These are phyloP conservation scores for Thalassiosira hispida DNA, from an alignment of 352 stramenopile genomes.

Conservation along the genomic window DNA sequence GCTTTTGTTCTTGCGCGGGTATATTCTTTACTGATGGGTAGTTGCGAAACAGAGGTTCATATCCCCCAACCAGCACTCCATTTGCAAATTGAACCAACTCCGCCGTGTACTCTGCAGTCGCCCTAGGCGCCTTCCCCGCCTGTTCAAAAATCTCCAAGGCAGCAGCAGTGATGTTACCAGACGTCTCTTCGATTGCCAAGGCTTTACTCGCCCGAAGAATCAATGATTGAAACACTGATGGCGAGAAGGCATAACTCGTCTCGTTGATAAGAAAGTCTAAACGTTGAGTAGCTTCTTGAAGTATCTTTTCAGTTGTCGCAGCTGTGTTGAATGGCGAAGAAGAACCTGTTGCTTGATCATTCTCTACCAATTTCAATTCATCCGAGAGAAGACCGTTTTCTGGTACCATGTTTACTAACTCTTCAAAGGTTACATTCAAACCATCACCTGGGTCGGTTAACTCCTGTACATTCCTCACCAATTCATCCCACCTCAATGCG, in stretches of 20 bases:
- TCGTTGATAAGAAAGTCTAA: conserved; percentile 66
- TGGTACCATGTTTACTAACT: conserved; percentile 41
- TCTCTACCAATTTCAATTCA: conserved; percentile 19
- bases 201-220: conserved; percentile 52
- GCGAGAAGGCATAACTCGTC: conserved; percentile 45
- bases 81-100: conserved; percentile 75
- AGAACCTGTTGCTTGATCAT: neutral
- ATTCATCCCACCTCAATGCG: conserved; percentile 48
- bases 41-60: conserved; percentile 63
- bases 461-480: conserved; percentile 48
- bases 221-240: conserved; percentile 50
- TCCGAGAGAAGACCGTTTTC: conserved; percentile 14
- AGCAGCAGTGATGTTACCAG: conserved; percentile 61
- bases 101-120: conserved; percentile 68
- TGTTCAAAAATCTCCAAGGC: conserved; percentile 62
- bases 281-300: conserved; percentile 61
- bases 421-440: conserved; percentile 48
- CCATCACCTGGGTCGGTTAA: conserved; percentile 28
- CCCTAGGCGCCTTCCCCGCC: conserved; percentile 64
- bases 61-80: conserved; percentile 62
- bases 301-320: conserved; percentile 41
- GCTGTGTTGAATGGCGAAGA: conserved; percentile 6
- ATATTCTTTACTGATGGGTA: conserved; percentile 60
- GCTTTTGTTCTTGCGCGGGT: conserved; percentile 32
- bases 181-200: conserved; percentile 50